phyloP scores from a whole-genome alignment of 2,329 filamentous ascomycete species.

The Ophidiomyces ophidiicola region DNA sequence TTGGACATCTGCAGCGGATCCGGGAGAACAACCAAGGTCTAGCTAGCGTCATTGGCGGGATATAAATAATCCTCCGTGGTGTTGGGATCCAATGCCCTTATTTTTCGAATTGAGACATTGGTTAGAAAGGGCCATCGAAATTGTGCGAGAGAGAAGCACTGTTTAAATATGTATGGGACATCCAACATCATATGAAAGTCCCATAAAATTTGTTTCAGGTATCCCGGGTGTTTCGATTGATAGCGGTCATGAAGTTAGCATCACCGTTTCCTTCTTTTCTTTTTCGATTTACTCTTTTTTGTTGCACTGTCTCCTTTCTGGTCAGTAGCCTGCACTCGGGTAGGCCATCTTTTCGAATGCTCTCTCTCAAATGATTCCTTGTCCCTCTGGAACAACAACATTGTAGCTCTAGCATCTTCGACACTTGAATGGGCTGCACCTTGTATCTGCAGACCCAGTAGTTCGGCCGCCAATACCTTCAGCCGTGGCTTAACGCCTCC shows the following conservation, averaged over 20 bases:
- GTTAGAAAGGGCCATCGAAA: no score
- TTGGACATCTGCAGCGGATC: no score
- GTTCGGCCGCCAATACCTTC: slow-evolving; percentile 45
- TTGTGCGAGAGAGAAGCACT: no score
- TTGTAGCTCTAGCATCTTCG: slow-evolving; percentile 75
- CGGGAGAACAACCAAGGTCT: no score
- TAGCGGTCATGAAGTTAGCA: neutral
- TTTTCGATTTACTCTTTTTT: slow-evolving; percentile 33
- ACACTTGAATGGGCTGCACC: slow-evolving; percentile 49
- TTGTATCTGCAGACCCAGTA: slow-evolving; percentile 49
- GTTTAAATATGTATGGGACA: no score
- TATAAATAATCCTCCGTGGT: no score
- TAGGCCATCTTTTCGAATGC: slow-evolving; percentile 54
- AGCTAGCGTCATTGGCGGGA: no score
- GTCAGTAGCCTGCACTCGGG: slow-evolving; percentile 23
- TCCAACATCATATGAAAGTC: no score
- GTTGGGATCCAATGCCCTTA: no score
- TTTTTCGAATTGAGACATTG: no score
- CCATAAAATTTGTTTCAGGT: no score
- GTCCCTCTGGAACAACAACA: slow-evolving; percentile 73
- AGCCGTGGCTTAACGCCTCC: slow-evolving; percentile 40
- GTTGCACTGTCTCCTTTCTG: slow-evolving; percentile 26
- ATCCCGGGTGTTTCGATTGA: no score
- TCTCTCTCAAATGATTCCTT: slow-evolving; percentile 80
- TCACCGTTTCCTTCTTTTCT: slow-evolving; percentile 28